Percentiles rank a stretch among this genome's conserved stretches.
Evolutionary conservation across 176 grass and related monocot species (phyloP).

Genomic region (Coix lacrymajobi): DNA sequence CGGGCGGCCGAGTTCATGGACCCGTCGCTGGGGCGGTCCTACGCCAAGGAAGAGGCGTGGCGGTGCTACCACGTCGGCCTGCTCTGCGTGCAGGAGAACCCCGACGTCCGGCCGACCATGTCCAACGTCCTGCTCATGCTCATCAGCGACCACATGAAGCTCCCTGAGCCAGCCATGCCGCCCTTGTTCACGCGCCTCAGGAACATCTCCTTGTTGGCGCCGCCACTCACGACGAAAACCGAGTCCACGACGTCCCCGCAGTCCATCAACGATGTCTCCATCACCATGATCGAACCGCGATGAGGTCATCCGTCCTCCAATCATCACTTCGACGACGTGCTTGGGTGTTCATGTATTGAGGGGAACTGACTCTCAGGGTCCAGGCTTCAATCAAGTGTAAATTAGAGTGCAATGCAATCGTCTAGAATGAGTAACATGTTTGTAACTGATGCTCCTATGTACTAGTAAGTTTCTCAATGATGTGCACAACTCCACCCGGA

Average conservation of each 20-base stretch:
- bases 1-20: slow-evolving; percentile 54
- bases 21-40: slow-evolving; percentile 28
- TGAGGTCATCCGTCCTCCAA: neutral
- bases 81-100: slow-evolving; percentile 70
- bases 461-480: neutral
- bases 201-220: neutral
- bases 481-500: neutral
- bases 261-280: slow-evolving; percentile 66
- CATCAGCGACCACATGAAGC: slow-evolving; percentile 58
- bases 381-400: neutral
- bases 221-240: slow-evolving; percentile 15
- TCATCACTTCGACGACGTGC: neutral
- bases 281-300: slow-evolving; percentile 53
- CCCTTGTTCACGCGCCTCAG: slow-evolving; percentile 33
- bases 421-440: neutral
- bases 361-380: neutral
- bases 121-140: slow-evolving; percentile 68
- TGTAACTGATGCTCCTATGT: neutral
- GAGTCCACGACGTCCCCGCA: slow-evolving; percentile 21
- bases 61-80: slow-evolving; percentile 69
- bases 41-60: slow-evolving; percentile 41
- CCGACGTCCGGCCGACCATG: slow-evolving; percentile 72
- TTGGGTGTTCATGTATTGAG: neutral
- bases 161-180: slow-evolving; percentile 35
- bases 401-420: neutral